Percentiles rank a stretch among this genome's conserved stretches.
phyloP scores from a whole-genome alignment of 164 flowering plant genomes.

The Aristolochia contorta region DNA sequence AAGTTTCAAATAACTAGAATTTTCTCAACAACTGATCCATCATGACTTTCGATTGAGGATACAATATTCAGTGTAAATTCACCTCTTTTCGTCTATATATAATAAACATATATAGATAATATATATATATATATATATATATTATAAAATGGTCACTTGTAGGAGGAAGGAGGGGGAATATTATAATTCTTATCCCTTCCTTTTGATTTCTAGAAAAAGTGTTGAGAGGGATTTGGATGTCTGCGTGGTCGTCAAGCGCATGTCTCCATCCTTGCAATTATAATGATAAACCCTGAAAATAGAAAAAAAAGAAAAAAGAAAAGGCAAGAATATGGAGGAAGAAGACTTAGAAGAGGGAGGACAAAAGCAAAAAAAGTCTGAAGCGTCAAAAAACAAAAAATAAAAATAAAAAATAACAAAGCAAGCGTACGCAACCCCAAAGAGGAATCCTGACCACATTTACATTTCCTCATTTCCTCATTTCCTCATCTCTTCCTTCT shows the following conservation, averaged over 20 bases:
- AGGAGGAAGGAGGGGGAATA: no score
- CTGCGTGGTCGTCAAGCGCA: constrained; percentile 14
- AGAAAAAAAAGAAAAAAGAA: background rate
- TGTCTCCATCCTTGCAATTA: background rate
- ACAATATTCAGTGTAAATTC: no score
- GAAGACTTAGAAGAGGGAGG: background rate
- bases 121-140: no score
- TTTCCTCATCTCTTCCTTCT: constrained; percentile 1
- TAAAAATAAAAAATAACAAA: constrained; percentile 14
- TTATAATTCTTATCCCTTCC: no score
- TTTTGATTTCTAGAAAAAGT: no score
- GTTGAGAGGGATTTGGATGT: background rate
- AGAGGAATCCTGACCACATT: constrained; percentile 35
- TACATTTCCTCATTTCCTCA: background rate
- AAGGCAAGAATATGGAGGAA: constrained; percentile 3
- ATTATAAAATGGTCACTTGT: no score
- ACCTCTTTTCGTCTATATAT: no score
- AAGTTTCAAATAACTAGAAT: no score
- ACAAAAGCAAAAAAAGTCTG: background rate
- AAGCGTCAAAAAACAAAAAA: no score
- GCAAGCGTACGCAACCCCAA: constrained; percentile 49
- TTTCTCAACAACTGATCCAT: no score
- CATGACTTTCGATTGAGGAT: no score
- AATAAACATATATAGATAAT: no score
- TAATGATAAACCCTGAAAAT: background rate